Base-by-base conservation (phyloP, 805 yeast genomes). In the Candida silvatica region DNA sequence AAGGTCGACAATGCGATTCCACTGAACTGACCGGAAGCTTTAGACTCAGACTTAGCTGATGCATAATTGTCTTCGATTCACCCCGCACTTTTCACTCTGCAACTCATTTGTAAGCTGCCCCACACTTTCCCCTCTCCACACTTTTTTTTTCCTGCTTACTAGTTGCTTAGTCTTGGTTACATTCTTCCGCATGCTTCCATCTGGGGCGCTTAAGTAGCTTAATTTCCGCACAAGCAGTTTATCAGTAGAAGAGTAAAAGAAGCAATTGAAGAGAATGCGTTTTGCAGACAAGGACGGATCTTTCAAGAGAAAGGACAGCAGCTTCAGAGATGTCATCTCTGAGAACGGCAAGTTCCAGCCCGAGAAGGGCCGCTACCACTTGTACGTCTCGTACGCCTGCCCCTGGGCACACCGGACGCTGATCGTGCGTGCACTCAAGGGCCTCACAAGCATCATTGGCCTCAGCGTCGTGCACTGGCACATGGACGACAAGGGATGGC, bases 351-450 rank as follows among this genome's bases (percentile, higher is more conserved):
- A 85, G 11, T 57, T 66, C 40, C 84, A 76, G 54, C 85, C 95
- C 4, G 95, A 86, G 51, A 67, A 70, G 31, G 74, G 74, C 38
- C 70, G 98, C 49, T 90, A 90, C 54, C 95, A 88, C 59, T 68
- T 87, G 37, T 88, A 82, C 48, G 94, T 86, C 8, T 80, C 92
- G 1, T 65, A 69, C 32, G 95, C 95, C 2, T 90, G 98, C 59
- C 97, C 98, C 4, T 90, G 97, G 88, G 97, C 97, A 1, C 94
- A 85, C 52, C 69, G 97, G 42, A 75, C 88, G 0, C 64, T 88
- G 39, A 79, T 86, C 35, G 67, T 79, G 3, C 62, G 96, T 36
- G 58, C 69, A 9, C 63, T 90, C 42, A 86, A 87, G 62, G 95
- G 95, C 1, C 56, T 81, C 33, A 56, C 64, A n/a, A 61, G 72